phyloP scores from a whole-genome alignment of 208 protist species.

The Trypanosoma avium region DNA sequence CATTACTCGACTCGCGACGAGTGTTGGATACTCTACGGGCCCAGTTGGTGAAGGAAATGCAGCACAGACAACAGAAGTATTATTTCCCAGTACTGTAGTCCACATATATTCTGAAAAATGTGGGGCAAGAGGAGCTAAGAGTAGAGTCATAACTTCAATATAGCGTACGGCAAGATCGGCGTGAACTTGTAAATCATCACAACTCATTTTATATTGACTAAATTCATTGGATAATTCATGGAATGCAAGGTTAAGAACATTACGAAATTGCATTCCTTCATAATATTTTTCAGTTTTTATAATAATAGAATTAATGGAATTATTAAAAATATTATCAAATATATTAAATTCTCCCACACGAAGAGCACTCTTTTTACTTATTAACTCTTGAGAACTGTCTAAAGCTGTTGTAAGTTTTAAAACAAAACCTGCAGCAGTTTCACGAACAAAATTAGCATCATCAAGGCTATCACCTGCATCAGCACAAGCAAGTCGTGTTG shows the following conservation, averaged over 20 bases:
- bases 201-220: slow-evolving; percentile 92
- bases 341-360: slow-evolving; percentile 62
- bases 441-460: slow-evolving; percentile 98
- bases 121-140: slow-evolving; percentile 96
- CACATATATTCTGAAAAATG: slow-evolving; percentile 97
- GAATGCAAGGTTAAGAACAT: slow-evolving; percentile 95
- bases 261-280: slow-evolving; percentile 94
- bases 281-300: slow-evolving; percentile 86
- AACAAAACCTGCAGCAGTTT: slow-evolving; percentile 95
- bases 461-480: slow-evolving; percentile 98
- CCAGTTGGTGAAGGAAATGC: slow-evolving; percentile 61
- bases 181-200: slow-evolving; percentile 72
- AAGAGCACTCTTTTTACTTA: slow-evolving; percentile 39
- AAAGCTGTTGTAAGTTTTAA: slow-evolving; percentile 96
- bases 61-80: slow-evolving; percentile 56
- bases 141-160: slow-evolving; percentile 92
- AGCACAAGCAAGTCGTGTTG: slow-evolving; percentile 96
- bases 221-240: slow-evolving; percentile 93
- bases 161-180: slow-evolving; percentile 80
- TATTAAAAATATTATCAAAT: slow-evolving; percentile 95
- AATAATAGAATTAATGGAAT: slow-evolving; percentile 93
- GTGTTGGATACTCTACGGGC: slow-evolving; percentile 73
- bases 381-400: slow-evolving; percentile 88
- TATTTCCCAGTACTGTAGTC: slow-evolving; percentile 75
- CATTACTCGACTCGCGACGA: slow-evolving; percentile 76